Evolutionary conservation across 2,329 filamentous ascomycete species (phyloP).

Genomic region (Pseudocercospora fijiensis): DNA sequence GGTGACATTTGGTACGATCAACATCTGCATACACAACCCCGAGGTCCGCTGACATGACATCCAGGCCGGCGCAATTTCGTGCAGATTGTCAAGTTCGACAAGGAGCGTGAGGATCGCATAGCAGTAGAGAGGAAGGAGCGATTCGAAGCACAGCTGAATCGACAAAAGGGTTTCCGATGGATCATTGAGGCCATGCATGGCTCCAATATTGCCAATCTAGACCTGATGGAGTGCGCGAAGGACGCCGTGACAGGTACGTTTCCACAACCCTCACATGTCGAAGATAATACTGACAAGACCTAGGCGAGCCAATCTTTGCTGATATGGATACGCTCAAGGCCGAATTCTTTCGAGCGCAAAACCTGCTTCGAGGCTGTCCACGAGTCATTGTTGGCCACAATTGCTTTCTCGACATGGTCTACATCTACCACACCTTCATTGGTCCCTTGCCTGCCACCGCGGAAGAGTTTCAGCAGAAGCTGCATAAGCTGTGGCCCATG

Average conservation of each 20-base stretch:
- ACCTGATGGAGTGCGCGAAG: constrained; percentile 41
- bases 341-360: constrained; percentile 43
- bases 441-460: constrained; percentile 56
- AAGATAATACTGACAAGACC: not conserved
- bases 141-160: constrained; percentile 43
- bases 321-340: constrained; percentile 40
- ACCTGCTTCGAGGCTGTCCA: constrained; percentile 47
- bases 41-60: not conserved
- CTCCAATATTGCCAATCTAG: constrained; percentile 40
- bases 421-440: constrained; percentile 63
- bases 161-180: constrained; percentile 53
- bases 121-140: constrained; percentile 40
- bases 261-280: no score
- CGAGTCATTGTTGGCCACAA: constrained; percentile 64
- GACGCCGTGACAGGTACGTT: constrained; percentile 31
- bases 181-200: constrained; percentile 50
- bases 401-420: constrained; percentile 62
- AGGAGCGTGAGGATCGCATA: constrained; percentile 46
- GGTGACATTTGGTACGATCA: constrained; percentile 44
- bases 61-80: constrained; percentile 41
- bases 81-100: constrained; percentile 44
- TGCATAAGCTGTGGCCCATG: constrained; percentile 57
- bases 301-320: constrained; percentile 38
- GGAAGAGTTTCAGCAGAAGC: constrained; percentile 52
- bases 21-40: constrained; percentile 30